Evolutionary conservation across 2,329 filamentous ascomycete species (phyloP), one percentile per base, ranked within the genome.

Genomic region (Hypocreales sp.): DNA sequence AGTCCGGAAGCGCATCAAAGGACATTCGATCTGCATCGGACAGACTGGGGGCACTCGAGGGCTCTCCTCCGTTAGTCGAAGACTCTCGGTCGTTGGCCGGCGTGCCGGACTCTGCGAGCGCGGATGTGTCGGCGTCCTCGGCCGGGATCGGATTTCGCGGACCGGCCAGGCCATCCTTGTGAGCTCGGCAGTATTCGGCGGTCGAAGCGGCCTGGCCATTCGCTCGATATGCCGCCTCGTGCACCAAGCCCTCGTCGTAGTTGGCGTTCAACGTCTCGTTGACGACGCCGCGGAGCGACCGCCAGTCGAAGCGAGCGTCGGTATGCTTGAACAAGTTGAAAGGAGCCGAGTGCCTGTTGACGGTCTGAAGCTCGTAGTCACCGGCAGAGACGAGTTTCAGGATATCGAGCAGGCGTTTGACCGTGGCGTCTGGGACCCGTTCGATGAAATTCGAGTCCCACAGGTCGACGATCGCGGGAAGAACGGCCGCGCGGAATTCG

Each of bases 361-460:
- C 44, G 62, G 66, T 12, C 71, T 79, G 32, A 7, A 60, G 52
- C 47, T 98, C 90, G 30, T 70, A 64, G 29, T 93, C 83, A n/a
- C 71, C 79, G 31, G 73, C 67, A 8, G 84, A 67, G 11, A 92
- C 75, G 5, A 71, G 71, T 40, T 80, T 81, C 31, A 98, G 60
- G 25, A 93, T 87, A 18, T 84, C 79, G 33, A 95, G 72, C 10
- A 93, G 60, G 29, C 73, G 77, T 39, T 81, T 79, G 12, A 90
- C 71, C 22, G 86, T 79, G 14, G 73, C 66, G 15, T 74, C 76
- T 4, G 79, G 74, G 1, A 83, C 71, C 41, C 82, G 86, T 40
- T 93, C 83, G 12, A 90, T 71, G 25, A 92, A 70, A 15, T 72
- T 61, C 1, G 84, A 92, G 38, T 82, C 74, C 92, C 90, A 98